Evolutionary conservation across 2,329 filamentous ascomycete species (phyloP), one percentile per base, ranked within the genome.

Genomic region (Aspergillus sp.): DNA sequence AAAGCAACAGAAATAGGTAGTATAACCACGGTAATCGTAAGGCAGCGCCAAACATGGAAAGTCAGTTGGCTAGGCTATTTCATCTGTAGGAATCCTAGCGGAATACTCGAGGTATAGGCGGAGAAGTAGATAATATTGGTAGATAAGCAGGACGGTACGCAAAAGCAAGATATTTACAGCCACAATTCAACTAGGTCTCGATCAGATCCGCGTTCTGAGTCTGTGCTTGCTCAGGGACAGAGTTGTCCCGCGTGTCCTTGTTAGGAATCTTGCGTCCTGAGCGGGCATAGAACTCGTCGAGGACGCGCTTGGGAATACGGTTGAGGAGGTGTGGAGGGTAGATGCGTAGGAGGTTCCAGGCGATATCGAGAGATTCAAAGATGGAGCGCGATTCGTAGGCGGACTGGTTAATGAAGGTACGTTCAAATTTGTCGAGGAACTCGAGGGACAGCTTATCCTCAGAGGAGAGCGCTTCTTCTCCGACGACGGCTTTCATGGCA

Each of bases 251-350:
- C 5, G 78, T 80, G 65, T 81, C 78, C 72, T 80, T 80, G 62
- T 70, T 77, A 45, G 73, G 67, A 18, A 71, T 66, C 67, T 80
- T 80, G 55, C 76, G 68, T 15, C 67, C 70, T 9, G 75, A 73
- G 22, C 89, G 83, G 71, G 88, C 85, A 77, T 93, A 95, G 80
- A 86, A 95, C 75, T 93, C 90, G 70, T 92, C 88, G 68, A 95
- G 84, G 43, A 91, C 74, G 81, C 92, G 91, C 80, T 86, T 86
- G 58, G 90, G 90, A 71, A 95, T 92, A 79, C 96, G 91, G 82
- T 99, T 99, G 68, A 99, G 89, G 67, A 97, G 81, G 70, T 99
- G 95, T 86, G 96, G 97, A 77, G 93, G 93, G 83, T 93, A 99
- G 76, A 99, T 96, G 65, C 95, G 88, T 66, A 99, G 87, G 75